Conservation (phyloP, 2,329 filamentous ascomycete species). For the Fusarium fracticaudum region DNA sequence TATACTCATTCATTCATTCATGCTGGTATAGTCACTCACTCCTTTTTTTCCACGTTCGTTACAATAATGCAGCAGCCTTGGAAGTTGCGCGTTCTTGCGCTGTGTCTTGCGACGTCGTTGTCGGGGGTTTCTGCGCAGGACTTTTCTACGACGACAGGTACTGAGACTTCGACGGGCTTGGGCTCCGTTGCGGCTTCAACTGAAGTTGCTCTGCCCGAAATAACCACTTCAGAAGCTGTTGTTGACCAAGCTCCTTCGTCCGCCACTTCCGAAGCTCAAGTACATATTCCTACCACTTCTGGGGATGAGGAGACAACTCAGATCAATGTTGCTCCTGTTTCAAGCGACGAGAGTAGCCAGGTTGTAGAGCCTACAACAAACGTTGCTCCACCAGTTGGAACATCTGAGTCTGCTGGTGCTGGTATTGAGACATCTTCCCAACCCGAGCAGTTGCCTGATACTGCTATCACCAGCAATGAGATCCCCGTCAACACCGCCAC, state of each 20-base stretch:
- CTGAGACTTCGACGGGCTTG: neutral
- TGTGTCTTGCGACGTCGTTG: neutral
- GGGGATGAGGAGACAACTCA: neutral
- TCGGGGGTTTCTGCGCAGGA: neutral
- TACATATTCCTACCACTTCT: neutral
- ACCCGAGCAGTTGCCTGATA: neutral
- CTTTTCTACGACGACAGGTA: neutral
- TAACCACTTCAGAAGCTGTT: neutral
- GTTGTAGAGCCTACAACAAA: neutral
- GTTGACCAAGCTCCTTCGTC: neutral
- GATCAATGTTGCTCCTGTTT: neutral
- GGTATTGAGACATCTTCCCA: neutral
- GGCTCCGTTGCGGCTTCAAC: neutral
- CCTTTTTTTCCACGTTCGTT: neutral
- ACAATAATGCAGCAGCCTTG: neutral
- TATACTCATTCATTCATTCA: neutral
- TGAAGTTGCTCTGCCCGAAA: neutral
- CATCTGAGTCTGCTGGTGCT: neutral
- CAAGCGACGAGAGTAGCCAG: neutral
- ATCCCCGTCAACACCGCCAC: neutral
- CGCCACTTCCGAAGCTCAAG: neutral
- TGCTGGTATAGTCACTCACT: neutral
- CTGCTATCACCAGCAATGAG: neutral
- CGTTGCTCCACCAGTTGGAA: neutral
- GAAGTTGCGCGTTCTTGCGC: conserved; percentile 14